Evolutionary conservation across 805 yeast species (phyloP).

Genomic region (Candida germanica): DNA sequence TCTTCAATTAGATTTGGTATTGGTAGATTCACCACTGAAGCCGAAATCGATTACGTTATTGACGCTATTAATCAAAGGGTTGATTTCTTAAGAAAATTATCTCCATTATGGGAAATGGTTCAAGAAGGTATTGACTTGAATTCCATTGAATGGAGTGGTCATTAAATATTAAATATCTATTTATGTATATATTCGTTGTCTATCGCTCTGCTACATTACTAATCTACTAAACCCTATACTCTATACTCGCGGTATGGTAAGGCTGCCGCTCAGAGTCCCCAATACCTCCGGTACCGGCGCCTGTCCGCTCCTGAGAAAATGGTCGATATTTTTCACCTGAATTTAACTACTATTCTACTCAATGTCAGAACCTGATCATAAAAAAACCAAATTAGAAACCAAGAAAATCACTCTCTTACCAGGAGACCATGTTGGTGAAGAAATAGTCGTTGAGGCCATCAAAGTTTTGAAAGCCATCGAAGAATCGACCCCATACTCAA

Average conservation of each 20-base stretch:
- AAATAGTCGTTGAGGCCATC: conserved; percentile 84
- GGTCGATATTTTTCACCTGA: conserved; percentile 5
- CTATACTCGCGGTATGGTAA: too few species aligned
- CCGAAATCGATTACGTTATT: conserved; percentile 90
- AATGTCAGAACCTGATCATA: conserved; percentile 19
- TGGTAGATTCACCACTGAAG: conserved; percentile 96
- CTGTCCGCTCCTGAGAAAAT: background rate
- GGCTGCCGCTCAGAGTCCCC: too few species aligned
- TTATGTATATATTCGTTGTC: background rate
- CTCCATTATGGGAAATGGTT: conserved; percentile 99
- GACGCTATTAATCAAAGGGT: conserved; percentile 87
- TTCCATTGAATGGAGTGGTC: conserved; percentile 97
- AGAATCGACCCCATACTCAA: conserved; percentile 36
- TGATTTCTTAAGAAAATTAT: conserved; percentile 82
- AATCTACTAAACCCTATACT: too few species aligned
- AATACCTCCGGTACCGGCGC: conserved; percentile 1
- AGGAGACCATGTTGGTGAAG: conserved; percentile 97
- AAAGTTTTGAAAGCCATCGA: conserved; percentile 83
- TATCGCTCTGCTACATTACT: too few species aligned
- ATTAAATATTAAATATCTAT: conserved; percentile 36
- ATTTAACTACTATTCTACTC: conserved; percentile 1
- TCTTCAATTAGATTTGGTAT: conserved; percentile 97
- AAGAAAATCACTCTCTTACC: conserved; percentile 86
- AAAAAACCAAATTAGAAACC: conserved; percentile 15
- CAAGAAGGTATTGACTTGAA: conserved; percentile 96